phyloP scores from a whole-genome alignment of 495 filamentous ascomycete species.

The Trichoderma reesei region DNA sequence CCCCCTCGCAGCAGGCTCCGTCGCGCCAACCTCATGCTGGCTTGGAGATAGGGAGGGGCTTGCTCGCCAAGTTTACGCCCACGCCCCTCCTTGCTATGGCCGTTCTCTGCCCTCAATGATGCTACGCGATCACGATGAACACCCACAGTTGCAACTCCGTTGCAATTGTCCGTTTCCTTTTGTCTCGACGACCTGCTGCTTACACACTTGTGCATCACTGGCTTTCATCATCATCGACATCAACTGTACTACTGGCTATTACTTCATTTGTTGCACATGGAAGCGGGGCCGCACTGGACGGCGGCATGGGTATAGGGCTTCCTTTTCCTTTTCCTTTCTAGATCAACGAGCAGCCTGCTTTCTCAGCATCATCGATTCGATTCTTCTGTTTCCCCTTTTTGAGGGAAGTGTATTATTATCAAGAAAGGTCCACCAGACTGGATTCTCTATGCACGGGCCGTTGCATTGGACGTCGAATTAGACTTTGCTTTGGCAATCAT shows the following conservation, averaged over 20 bases:
- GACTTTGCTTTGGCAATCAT: too few relatives aligned
- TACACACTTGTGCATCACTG: neutral
- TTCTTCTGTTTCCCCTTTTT: neutral
- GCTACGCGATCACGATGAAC: slow-evolving; percentile 1
- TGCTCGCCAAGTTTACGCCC: neutral
- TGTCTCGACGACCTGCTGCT: too few relatives aligned
- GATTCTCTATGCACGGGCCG: neutral
- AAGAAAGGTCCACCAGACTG: slow-evolving; percentile 1
- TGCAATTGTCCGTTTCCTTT: neutral
- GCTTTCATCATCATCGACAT: neutral
- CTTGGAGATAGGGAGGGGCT: too few relatives aligned
- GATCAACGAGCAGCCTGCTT: neutral
- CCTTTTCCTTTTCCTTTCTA: neutral
- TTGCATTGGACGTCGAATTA: neutral
- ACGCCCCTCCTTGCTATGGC: neutral
- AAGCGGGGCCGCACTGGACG: neutral
- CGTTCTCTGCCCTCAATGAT: neutral
- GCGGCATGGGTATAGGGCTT: neutral
- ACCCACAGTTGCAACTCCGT: neutral
- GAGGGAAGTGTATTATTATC: neutral
- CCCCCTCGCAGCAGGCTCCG: neutral
- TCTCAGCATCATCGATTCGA: neutral
- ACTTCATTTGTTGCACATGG: neutral
- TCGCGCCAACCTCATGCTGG: neutral
- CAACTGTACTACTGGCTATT: neutral